phyloP scores from a whole-genome alignment of 257 asterid species.

The Nicotiana otophora region DNA sequence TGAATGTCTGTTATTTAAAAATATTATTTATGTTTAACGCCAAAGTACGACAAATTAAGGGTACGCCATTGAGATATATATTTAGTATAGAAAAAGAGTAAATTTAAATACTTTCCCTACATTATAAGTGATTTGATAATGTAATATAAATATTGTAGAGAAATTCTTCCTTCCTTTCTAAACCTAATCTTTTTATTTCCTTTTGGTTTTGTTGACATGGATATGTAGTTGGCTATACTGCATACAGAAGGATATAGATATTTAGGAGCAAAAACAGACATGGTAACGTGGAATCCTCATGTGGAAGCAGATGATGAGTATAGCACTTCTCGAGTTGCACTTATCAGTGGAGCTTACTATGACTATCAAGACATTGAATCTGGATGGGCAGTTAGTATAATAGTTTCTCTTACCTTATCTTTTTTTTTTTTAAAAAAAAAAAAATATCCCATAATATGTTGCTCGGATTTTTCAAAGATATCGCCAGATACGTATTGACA shows the following conservation, averaged over 20 bases:
- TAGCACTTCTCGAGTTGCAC: slow-evolving; percentile 44
- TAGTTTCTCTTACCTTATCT: slow-evolving; percentile 2
- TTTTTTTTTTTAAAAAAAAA: no score
- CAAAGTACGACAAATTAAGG: no score
- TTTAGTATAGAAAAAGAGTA: no score
- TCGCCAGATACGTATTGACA: no score
- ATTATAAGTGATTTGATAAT: no score
- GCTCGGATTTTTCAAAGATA: no score
- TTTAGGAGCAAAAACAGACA: slow-evolving; percentile 62
- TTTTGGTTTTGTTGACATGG: neutral
- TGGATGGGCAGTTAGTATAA: slow-evolving; percentile 58
- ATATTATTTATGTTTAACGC: no score
- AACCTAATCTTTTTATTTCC: neutral
- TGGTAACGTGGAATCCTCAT: slow-evolving; percentile 43
- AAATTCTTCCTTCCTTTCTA: neutral
- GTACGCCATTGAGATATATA: no score
- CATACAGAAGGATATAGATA: slow-evolving; percentile 51
- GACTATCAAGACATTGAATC: slow-evolving; percentile 43
- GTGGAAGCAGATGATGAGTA: slow-evolving; percentile 68
- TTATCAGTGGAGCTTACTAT: slow-evolving; percentile 34
- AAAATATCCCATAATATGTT: no score
- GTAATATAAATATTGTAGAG: no score
- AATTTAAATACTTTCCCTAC: no score
- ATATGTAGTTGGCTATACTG: slow-evolving; percentile 40
- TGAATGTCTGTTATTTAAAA: no score